Conservation (phyloP, 2,329 filamentous ascomycete genomes). For the Cladophialophora bantiana region DNA sequence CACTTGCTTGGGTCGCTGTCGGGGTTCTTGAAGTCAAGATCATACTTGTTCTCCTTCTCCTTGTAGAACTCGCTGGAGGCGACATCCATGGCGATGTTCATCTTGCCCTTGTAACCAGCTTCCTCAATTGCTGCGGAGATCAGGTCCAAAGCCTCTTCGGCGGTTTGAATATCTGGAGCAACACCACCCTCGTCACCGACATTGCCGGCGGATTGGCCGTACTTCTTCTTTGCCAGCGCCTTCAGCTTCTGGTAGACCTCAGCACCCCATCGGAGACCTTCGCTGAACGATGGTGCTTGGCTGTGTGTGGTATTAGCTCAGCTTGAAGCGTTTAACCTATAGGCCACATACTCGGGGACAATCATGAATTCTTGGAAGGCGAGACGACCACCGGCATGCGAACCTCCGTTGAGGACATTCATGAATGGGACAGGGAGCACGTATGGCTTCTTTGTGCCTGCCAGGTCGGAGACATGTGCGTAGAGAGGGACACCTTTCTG, state of each 20-base stretch:
- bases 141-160: slow-evolving; percentile 95
- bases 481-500: slow-evolving; percentile 89
- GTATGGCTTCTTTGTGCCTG: slow-evolving; percentile 89
- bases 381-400: slow-evolving; percentile 94
- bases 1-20: slow-evolving; percentile 95
- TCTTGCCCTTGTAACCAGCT: slow-evolving; percentile 92
- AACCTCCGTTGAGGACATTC: slow-evolving; percentile 93
- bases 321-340: slow-evolving; percentile 8
- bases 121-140: slow-evolving; percentile 93
- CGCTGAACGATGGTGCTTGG: slow-evolving; percentile 85
- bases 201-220: slow-evolving; percentile 97
- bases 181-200: slow-evolving; percentile 99
- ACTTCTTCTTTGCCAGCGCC: slow-evolving; percentile 97
- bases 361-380: slow-evolving; percentile 98
- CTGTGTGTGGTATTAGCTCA: slow-evolving; percentile 51
- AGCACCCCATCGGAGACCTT: slow-evolving; percentile 93
- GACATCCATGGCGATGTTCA: slow-evolving; percentile 99
- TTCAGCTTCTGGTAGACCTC: slow-evolving; percentile 99
- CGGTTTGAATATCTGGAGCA: slow-evolving; percentile 96
- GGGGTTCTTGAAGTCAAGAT: slow-evolving; percentile 99
- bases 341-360: slow-evolving; percentile 71
- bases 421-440: slow-evolving; percentile 90
- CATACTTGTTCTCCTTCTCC: slow-evolving; percentile 96
- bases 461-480: slow-evolving; percentile 84
- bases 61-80: slow-evolving; percentile 99